These are phyloP conservation scores for Populus hybrid DNA, from an alignment of 441 rosid genomes.

Conservation along the genomic window DNA sequence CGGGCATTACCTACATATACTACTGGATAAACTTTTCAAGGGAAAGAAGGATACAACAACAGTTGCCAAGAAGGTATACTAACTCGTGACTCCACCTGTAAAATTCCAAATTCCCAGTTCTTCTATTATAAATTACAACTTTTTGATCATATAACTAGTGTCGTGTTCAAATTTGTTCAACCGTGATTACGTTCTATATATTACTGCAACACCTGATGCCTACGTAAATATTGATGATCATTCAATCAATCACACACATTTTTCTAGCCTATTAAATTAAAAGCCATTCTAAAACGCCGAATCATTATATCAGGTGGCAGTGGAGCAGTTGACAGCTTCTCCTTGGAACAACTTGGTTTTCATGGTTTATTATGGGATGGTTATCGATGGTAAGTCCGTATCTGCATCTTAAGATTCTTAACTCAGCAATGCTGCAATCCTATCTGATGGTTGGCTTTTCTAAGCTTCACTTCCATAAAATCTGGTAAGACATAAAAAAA, in stretches of 20 bases:
- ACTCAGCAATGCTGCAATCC: neutral
- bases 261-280: neutral
- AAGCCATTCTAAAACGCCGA: neutral
- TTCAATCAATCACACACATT: neutral
- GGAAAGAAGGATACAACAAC: too few relatives aligned
- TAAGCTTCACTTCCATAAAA: neutral
- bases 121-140: too few relatives aligned
- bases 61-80: too few relatives aligned
- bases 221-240: neutral
- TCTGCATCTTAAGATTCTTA: neutral
- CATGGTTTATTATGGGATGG: conserved; percentile 32
- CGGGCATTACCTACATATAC: too few relatives aligned
- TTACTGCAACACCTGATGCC: too few relatives aligned
- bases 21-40: too few relatives aligned
- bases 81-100: too few relatives aligned
- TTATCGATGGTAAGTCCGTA: conserved; percentile 60
- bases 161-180: too few relatives aligned
- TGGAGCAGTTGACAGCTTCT: conserved; percentile 71
- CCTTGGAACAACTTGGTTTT: conserved; percentile 71
- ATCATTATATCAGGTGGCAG: too few relatives aligned
- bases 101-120: too few relatives aligned
- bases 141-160: too few relatives aligned
- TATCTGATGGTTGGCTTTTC: neutral
- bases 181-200: too few relatives aligned
- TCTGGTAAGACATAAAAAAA: neutral